Base-by-base conservation (phyloP, 2,329 filamentous ascomycete species). In the Diplodia corticola region DNA sequence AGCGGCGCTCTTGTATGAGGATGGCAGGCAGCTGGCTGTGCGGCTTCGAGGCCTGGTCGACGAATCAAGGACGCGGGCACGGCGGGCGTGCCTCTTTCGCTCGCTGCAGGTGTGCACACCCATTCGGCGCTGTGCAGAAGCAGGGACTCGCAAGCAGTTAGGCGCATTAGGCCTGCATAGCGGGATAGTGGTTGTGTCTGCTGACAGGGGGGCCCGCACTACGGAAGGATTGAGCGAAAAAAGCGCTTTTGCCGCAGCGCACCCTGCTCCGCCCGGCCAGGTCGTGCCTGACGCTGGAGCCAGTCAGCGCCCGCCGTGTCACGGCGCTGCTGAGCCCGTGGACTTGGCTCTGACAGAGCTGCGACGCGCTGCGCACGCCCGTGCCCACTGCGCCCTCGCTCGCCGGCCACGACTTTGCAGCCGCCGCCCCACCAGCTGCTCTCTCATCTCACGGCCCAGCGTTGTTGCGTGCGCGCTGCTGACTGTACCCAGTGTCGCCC, bases 1-100 rank as follows among this genome's bases (percentile, higher is more conserved):
- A 40, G 50, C 50, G 40, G 63, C 63, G 50, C 63, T 64, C 63
- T 64, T 64, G 63, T 64, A 64, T 64, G 63, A 64, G 51, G 63
- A 64, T 64, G 50, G 40, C 37, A 48, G 63, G 63, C 63, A 15
- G 40, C 50, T 54, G 49, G 49, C 35, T 37, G 28, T 50, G 59
- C 59, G 59, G 59, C 59, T 50, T 60, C 54, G 55, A 61, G 57
- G 57, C 57, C 22, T 30, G 7, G 26, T 28, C 40, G 44, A 46
- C 57, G 57, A 61, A 61, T 61, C 57, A 61, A 49, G 57, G 57
- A 61, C 57, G 57, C 40, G 44, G 40, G n/a, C 44, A 35, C 40
- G 24, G 28, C 40, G 57, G 57, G 57, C 57, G 57, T 61, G 57
- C 57, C 57, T 61, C 57, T 61, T 61, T 61, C 40, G 57, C 57